Evolutionary conservation across 208 protist genomes (phyloP).

Genomic region (Zelonia costaricensis): DNA sequence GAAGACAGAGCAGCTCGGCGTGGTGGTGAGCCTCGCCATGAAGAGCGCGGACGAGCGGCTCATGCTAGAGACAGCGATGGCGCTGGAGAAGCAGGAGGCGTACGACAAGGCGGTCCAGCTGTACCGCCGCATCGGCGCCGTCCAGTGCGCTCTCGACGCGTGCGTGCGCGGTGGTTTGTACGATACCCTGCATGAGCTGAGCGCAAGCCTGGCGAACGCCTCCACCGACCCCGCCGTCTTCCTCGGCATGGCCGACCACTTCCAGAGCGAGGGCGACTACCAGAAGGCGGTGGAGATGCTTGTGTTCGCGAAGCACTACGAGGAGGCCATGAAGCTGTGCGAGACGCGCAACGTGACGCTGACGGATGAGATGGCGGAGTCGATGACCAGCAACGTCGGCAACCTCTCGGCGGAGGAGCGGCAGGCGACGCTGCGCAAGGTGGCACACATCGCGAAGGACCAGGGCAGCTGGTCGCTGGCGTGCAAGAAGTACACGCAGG

Average conservation of each 20-base stretch:
- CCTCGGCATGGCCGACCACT: constrained; percentile 91
- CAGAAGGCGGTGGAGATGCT: constrained; percentile 94
- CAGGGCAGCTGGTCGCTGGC: constrained; percentile 92
- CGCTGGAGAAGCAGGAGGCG: constrained; percentile 81
- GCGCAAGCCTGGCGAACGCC: constrained; percentile 80
- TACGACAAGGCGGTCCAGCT: constrained; percentile 94
- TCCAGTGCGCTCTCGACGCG: constrained; percentile 89
- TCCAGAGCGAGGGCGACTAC: constrained; percentile 83
- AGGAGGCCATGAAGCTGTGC: constrained; percentile 87
- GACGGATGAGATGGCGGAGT: constrained; percentile 93
- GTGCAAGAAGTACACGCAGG: constrained; percentile 95
- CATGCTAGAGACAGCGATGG: constrained; percentile 91
- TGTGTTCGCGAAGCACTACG: constrained; percentile 86
- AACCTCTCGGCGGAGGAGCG: constrained; percentile 53
- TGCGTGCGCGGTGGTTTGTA: constrained; percentile 93
- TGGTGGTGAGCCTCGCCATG: constrained; percentile 79
- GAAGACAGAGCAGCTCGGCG: constrained; percentile 57
- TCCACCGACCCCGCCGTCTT: constrained; percentile 88
- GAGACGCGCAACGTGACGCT: constrained; percentile 77
- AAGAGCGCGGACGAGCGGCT: constrained; percentile 67
- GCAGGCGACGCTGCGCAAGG: constrained; percentile 52
- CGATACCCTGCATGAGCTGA: constrained; percentile 93
- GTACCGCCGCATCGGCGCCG: constrained; percentile 94
- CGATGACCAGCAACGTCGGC: constrained; percentile 75
- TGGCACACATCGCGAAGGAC: constrained; percentile 87